phyloP scores from a whole-genome alignment of 345 rosid species.

The Citrus mangshanensis region DNA sequence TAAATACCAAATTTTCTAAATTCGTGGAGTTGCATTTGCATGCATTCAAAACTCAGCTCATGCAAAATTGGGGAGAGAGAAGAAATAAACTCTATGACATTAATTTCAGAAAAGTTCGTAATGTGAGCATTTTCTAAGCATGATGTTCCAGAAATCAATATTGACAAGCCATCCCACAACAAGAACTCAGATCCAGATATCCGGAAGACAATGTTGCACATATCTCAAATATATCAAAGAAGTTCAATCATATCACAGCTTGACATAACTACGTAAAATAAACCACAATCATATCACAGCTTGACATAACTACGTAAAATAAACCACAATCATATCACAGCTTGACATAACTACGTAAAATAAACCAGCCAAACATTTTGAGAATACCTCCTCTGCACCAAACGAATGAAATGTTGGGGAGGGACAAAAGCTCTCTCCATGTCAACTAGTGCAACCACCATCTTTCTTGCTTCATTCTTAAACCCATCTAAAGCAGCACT shows the following conservation, averaged over 20 bases:
- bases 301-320: no score
- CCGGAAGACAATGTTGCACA: no score
- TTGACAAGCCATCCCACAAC: no score
- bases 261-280: no score
- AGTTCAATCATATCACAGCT: background rate
- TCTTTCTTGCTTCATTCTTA: conserved; percentile 71
- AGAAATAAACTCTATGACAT: background rate
- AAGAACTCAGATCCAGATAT: no score
- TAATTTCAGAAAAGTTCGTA: background rate
- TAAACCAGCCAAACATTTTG: no score
- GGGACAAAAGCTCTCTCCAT: conserved; percentile 88
- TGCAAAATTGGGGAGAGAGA: background rate
- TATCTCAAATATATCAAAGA: background rate
- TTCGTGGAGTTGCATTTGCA: background rate
- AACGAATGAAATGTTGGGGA: conserved; percentile 79
- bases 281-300: no score
- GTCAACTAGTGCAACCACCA: conserved; percentile 78
- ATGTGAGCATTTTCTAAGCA: background rate
- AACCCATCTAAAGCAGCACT: conserved; percentile 74
- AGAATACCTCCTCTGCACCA: conserved; percentile 69
- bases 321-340: no score
- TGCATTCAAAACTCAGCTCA: background rate
- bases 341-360: no score
- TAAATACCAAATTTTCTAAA: background rate
- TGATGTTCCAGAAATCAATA: no score